Conservation (phyloP, 2,329 filamentous ascomycete species). For the Fusarium avenaceum region DNA sequence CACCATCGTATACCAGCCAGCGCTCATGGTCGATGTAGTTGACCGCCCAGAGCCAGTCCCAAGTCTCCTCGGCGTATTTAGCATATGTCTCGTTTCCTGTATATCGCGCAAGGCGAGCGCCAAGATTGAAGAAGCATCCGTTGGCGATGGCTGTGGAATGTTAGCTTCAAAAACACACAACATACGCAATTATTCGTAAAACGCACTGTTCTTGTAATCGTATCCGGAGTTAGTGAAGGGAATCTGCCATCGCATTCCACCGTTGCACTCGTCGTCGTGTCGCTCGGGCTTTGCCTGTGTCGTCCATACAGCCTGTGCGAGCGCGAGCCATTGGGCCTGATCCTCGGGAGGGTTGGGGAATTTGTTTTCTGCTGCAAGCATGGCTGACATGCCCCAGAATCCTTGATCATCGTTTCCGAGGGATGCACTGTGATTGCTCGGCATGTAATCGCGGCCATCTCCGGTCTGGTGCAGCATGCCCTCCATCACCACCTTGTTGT, state of each 20-base stretch:
- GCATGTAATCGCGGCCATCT: slow-evolving; percentile 70
- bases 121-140: slow-evolving; percentile 74
- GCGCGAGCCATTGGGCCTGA: slow-evolving; percentile 71
- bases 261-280: slow-evolving; percentile 73
- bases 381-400: slow-evolving; percentile 77
- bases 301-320: slow-evolving; percentile 79
- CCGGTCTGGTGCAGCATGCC: slow-evolving; percentile 72
- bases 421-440: slow-evolving; percentile 68
- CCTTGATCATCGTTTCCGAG: slow-evolving; percentile 79
- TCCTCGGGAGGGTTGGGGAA: slow-evolving; percentile 70
- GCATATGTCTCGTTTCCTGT: slow-evolving; percentile 76
- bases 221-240: slow-evolving; percentile 80
- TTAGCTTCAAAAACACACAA: not conserved
- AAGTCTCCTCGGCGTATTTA: slow-evolving; percentile 71
- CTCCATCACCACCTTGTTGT: slow-evolving; percentile 70
- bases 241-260: slow-evolving; percentile 84
- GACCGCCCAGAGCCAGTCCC: slow-evolving; percentile 70
- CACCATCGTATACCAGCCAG: slow-evolving; percentile 76
- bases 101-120: slow-evolving; percentile 78
- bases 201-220: slow-evolving; percentile 76
- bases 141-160: slow-evolving; percentile 66
- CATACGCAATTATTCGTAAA: not conserved
- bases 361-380: slow-evolving; percentile 75
- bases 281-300: slow-evolving; percentile 71
- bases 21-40: slow-evolving; percentile 70